Evolutionary conservation across 2,329 filamentous ascomycete species (phyloP).

Genomic region (Phyllosticta citrichinensis): DNA sequence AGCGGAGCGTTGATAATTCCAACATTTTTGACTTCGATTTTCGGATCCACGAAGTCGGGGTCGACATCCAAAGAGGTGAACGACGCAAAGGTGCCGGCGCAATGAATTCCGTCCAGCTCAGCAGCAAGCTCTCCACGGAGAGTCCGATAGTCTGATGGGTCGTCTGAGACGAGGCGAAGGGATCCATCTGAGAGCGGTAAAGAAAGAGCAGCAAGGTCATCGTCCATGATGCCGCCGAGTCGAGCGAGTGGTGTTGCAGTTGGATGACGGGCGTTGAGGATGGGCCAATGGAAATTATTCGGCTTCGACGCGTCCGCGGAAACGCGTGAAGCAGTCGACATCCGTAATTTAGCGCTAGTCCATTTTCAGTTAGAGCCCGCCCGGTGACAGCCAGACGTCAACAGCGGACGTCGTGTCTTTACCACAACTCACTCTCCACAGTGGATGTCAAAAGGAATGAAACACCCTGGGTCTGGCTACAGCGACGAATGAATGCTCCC

Average conservation of each 20-base stretch:
- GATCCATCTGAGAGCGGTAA: neutral
- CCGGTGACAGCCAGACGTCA: too few species aligned
- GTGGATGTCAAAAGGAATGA: too few species aligned
- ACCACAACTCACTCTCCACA: too few species aligned
- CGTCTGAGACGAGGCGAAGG: neutral
- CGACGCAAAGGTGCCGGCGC: neutral
- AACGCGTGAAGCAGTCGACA: too few species aligned
- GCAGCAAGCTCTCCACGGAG: neutral
- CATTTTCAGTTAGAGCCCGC: too few species aligned
- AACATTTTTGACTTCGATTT: neutral
- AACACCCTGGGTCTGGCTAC: too few species aligned
- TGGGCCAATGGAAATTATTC: neutral
- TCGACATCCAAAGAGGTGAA: neutral
- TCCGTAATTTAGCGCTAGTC: too few species aligned
- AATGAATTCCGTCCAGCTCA: neutral
- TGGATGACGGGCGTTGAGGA: neutral
- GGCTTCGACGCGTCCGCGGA: too few species aligned
- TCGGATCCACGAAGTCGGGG: neutral
- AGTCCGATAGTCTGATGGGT: neutral
- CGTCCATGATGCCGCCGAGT: neutral
- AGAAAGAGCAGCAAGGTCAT: neutral
- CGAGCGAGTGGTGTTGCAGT: neutral
- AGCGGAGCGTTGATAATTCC: neutral
- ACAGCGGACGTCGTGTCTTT: too few species aligned
- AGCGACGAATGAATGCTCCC: too few species aligned